These are phyloP conservation scores for Rhizopus delemar DNA, from an alignment of 371 early-diverging fungal species.

Conservation along the genomic window DNA sequence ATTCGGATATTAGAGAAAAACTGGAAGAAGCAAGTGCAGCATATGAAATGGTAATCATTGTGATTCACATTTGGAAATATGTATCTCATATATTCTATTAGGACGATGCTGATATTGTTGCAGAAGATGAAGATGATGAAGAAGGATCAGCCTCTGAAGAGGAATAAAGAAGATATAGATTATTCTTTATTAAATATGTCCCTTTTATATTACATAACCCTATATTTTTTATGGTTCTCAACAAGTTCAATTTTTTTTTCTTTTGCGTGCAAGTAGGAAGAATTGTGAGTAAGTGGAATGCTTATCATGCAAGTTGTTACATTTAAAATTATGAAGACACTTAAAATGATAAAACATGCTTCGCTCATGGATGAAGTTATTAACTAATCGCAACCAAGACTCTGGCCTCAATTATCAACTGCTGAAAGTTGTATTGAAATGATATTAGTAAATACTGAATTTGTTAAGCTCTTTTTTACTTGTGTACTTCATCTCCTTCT, in stretches of 20 bases:
- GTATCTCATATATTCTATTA: constrained; percentile 1
- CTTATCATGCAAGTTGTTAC: constrained; percentile 94
- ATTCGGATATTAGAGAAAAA: constrained; percentile 29
- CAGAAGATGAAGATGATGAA: constrained; percentile 13
- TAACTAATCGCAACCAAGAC: constrained; percentile 82
- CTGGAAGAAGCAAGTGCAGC: constrained; percentile 29
- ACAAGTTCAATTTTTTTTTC: no score
- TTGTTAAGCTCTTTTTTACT: constrained; percentile 59
- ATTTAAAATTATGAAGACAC: constrained; percentile 94
- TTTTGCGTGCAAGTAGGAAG: no score
- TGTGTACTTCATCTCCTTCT: constrained; percentile 87
- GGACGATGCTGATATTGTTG: constrained; percentile 31
- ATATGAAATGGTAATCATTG: constrained; percentile 34
- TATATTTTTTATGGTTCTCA: no score
- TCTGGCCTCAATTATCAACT: constrained; percentile 87
- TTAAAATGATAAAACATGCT: constrained; percentile 87
- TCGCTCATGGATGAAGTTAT: constrained; percentile 89
- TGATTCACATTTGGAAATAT: background rate
- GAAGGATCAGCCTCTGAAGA: constrained; percentile 22
- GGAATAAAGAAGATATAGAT: constrained; percentile 9
- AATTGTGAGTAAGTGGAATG: no score
- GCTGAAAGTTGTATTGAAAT: constrained; percentile 97
- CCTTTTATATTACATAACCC: background rate
- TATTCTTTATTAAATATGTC: no score
- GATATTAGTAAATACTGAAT: constrained; percentile 90